A percentile compares a stretch with the other conserved stretches of the same genome.
These are phyloP conservation scores for Fusarium drepaniforme DNA, from an alignment of 2,329 filamentous ascomycete genomes.

Conservation along the genomic window DNA sequence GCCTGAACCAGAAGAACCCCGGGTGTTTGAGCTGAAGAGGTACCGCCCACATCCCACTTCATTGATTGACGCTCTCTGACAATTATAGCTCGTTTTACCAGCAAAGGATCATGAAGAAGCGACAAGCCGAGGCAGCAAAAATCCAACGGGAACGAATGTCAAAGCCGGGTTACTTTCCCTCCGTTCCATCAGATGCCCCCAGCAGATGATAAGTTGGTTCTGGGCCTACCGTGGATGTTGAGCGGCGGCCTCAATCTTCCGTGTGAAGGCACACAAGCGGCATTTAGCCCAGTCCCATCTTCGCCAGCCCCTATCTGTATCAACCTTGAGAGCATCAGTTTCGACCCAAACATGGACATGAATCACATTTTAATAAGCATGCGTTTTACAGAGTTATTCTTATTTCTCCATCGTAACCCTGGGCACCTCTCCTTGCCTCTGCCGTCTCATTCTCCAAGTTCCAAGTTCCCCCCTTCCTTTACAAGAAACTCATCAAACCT, in stretches of 20 bases:
- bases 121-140: slow-evolving; percentile 67
- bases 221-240: background rate
- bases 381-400: background rate
- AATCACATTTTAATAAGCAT: background rate
- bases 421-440: background rate
- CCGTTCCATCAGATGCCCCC: slow-evolving; percentile 77
- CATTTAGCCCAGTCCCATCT: background rate
- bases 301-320: background rate
- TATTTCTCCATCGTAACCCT: background rate
- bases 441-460: background rate
- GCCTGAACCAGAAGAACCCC: slow-evolving; percentile 69
- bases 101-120: slow-evolving; percentile 82
- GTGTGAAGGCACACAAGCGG: background rate
- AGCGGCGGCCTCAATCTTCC: background rate
- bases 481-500: background rate
- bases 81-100: slow-evolving; percentile 81
- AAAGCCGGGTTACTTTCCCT: slow-evolving; percentile 85
- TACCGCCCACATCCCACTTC: slow-evolving; percentile 49
- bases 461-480: too few species aligned
- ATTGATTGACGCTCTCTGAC: background rate
- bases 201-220: slow-evolving; percentile 38
- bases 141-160: slow-evolving; percentile 84
- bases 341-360: background rate
- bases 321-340: background rate
- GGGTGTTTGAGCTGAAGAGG: slow-evolving; percentile 88